Conservation (phyloP, 169 alveolate genomes). For the Fabrea salina region DNA sequence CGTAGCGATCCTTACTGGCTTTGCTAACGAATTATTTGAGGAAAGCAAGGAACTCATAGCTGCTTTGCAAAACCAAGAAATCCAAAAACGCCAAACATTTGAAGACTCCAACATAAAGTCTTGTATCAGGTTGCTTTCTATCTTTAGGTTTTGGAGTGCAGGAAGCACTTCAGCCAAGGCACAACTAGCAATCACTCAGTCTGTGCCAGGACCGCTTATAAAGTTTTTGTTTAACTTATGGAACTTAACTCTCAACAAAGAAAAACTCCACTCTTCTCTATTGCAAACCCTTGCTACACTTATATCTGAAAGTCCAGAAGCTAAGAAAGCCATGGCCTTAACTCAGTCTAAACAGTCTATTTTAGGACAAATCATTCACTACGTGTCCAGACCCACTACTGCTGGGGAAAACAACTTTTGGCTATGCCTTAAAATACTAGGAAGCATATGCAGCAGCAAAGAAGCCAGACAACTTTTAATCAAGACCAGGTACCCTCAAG, state of each 20-base stretch:
- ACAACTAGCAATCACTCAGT: background rate
- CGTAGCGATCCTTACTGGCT: slow-evolving; percentile 23
- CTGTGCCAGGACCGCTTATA: background rate
- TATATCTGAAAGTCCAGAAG: slow-evolving; percentile 4
- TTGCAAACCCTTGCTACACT: slow-evolving; percentile 13
- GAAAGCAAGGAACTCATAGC: background rate
- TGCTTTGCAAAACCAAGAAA: background rate
- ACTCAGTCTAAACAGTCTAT: background rate
- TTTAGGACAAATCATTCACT: background rate
- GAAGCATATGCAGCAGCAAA: background rate
- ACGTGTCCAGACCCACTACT: background rate
- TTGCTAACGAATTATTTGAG: background rate
- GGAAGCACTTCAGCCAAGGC: background rate
- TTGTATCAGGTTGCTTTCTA: background rate
- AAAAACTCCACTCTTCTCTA: background rate
- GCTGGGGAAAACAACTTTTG: background rate
- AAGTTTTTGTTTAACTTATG: background rate
- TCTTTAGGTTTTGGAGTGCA: slow-evolving; percentile 1
- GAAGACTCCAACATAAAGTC: background rate
- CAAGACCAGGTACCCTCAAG: slow-evolving; percentile 27
- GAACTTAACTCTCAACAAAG: background rate
- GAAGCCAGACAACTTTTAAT: slow-evolving; percentile 14
- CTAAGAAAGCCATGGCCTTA: slow-evolving; percentile 8
- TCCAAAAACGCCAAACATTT: background rate
- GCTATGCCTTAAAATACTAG: slow-evolving; percentile 1